A percentile compares a stretch with the other conserved stretches of the same genome.
Conservation (phyloP, 176 grass and related monocot genomes). For the Lolium multiflorum region DNA sequence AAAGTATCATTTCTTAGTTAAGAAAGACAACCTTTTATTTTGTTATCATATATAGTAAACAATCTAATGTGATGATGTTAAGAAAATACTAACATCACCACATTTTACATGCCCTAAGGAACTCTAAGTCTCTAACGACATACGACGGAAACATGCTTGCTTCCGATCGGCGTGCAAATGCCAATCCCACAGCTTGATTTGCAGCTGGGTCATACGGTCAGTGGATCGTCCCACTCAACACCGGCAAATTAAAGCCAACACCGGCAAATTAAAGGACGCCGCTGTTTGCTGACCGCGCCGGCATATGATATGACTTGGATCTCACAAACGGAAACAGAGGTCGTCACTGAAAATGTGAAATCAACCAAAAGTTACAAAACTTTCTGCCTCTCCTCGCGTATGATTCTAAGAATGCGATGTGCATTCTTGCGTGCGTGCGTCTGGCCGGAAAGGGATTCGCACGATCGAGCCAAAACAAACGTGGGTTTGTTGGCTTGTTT, state of each 20-base stretch:
- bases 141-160: neutral
- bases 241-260: neutral
- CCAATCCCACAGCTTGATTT: neutral
- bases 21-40: too few species aligned
- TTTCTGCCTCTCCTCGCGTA: neutral
- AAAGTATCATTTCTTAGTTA: too few species aligned
- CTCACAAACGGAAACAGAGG: neutral
- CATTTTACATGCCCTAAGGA: too few species aligned
- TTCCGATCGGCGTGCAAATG: neutral
- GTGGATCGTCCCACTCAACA: neutral
- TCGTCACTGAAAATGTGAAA: too few species aligned
- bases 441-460: neutral
- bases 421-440: neutral
- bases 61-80: too few species aligned
- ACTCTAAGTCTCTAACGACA: neutral
- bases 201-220: neutral
- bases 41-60: too few species aligned
- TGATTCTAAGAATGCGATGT: neutral
- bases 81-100: too few species aligned
- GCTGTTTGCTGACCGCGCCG: slow-evolving; percentile 45
- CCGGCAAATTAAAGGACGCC: slow-evolving; percentile 33
- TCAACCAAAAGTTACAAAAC: neutral
- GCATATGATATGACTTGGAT: slow-evolving; percentile 34
- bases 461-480: neutral
- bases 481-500: neutral